Evolutionary conservation across 345 rosid genomes (phyloP).

Genomic region (Acer saccharum): DNA sequence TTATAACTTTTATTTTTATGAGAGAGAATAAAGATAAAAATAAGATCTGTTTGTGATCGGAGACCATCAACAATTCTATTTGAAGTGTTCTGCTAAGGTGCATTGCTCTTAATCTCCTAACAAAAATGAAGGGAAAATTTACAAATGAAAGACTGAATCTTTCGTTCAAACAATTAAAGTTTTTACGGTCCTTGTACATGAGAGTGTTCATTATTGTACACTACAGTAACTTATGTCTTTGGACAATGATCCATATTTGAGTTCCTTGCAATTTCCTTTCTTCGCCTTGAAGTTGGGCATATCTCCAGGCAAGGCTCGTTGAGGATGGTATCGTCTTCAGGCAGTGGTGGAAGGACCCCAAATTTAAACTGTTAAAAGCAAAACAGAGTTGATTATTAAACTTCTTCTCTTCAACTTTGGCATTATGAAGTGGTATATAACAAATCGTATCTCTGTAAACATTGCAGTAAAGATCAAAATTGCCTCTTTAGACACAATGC

Average conservation of each 20-base stretch:
- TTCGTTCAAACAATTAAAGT: neutral
- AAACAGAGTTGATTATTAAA: neutral
- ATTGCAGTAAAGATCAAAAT: neutral
- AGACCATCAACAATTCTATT: too few relatives aligned
- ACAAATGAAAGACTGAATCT: neutral
- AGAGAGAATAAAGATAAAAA: too few relatives aligned
- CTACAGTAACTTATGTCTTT: constrained; percentile 38
- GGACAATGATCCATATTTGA: constrained; percentile 49
- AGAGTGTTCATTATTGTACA: neutral
- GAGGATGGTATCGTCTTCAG: constrained; percentile 54
- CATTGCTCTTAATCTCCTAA: too few relatives aligned
- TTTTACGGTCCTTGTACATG: neutral
- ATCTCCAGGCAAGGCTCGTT: constrained; percentile 76
- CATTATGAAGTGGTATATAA: neutral
- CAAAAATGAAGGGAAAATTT: neutral
- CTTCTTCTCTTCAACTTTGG: neutral
- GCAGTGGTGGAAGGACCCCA: constrained; percentile 67
- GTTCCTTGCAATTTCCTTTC: constrained; percentile 26
- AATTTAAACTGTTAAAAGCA: constrained; percentile 64
- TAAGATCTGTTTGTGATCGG: too few relatives aligned
- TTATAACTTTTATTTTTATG: too few relatives aligned
- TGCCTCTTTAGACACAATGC: neutral
- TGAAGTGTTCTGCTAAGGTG: too few relatives aligned
- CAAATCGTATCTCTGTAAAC: neutral
- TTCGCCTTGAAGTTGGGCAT: constrained; percentile 61